Percentiles rank a stretch among this genome's conserved stretches.
Conservation (phyloP, 208 protist species). For the Paratrypanosoma confusum region DNA sequence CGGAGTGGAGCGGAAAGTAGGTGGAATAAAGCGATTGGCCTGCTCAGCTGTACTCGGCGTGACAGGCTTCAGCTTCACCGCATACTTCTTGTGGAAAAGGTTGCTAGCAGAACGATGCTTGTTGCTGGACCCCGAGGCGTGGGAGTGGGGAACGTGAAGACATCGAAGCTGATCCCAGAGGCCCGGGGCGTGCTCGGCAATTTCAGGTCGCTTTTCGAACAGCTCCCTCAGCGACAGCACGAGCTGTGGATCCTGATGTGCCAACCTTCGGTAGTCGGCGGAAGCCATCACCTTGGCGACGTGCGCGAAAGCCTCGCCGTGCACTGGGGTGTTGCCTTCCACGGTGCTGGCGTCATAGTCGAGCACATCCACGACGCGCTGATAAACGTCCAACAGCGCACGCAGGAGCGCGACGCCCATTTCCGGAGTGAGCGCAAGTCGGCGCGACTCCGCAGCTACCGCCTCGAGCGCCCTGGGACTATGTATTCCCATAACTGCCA, state of each 20-base stretch:
- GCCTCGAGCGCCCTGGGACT: constrained; percentile 4
- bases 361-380: constrained; percentile 45
- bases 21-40: constrained; percentile 50
- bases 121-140: constrained; percentile 8
- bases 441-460: constrained; percentile 3
- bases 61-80: constrained; percentile 43
- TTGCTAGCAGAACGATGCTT: constrained; percentile 12
- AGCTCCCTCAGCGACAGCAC: constrained; percentile 43
- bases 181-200: constrained; percentile 19
- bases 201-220: constrained; percentile 38
- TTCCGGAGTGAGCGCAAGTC: background rate
- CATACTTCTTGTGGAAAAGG: constrained; percentile 38
- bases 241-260: constrained; percentile 29
- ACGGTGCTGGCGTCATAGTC: too few relatives aligned
- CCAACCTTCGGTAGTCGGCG: too few relatives aligned
- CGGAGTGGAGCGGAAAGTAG: constrained; percentile 65
- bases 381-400: background rate
- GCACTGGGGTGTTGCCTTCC: too few relatives aligned
- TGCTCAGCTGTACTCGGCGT: constrained; percentile 26
- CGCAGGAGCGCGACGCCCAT: background rate
- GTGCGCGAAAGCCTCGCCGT: too few relatives aligned
- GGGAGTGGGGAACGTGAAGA: constrained; percentile 39
- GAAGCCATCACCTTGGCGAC: too few relatives aligned
- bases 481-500: constrained; percentile 10
- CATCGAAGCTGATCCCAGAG: constrained; percentile 63